Percentiles rank a stretch among this genome's conserved stretches.
Evolutionary conservation across 2,329 filamentous ascomycete species (phyloP).

Genomic region (Sporothrix brasiliensis): DNA sequence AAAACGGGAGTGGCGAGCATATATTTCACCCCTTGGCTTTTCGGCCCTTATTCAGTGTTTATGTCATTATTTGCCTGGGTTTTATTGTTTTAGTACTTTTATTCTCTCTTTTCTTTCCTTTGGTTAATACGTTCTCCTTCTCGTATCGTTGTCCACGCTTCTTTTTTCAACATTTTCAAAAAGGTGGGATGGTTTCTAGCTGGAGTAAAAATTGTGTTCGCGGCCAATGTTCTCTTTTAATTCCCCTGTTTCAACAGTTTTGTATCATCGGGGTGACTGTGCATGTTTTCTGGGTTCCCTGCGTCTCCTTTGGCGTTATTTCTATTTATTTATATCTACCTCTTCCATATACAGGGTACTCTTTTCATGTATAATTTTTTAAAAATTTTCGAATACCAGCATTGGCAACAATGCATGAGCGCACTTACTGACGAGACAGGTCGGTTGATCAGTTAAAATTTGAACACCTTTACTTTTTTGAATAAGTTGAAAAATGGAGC

Average conservation of each 20-base stretch:
- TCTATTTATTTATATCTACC: not conserved
- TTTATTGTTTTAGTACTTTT: not conserved
- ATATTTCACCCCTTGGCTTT: not conserved
- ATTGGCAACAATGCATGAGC: not conserved
- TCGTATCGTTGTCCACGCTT: not conserved
- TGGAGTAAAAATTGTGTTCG: not conserved
- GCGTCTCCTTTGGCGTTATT: too few species aligned
- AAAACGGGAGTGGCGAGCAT: not conserved
- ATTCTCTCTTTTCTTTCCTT: slow-evolving; percentile 7
- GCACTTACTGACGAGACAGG: not conserved
- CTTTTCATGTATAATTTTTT: not conserved
- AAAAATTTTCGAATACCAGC: not conserved
- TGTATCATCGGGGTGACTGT: too few species aligned
- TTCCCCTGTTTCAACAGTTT: too few species aligned
- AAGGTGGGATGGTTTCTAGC: not conserved
- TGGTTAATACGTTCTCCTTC: not conserved
- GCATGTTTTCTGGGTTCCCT: too few species aligned
- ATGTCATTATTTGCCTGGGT: not conserved
- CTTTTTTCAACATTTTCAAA: slow-evolving; percentile 10
- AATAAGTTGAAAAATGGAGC: not conserved
- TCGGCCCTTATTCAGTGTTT: not conserved
- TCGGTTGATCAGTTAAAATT: not conserved
- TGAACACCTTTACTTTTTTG: not conserved
- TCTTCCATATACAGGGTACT: not conserved
- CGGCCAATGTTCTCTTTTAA: not conserved